A percentile compares a stretch with the other conserved stretches of the same genome.
Evolutionary conservation across 1,139 yeast species (phyloP).

Genomic region (Nakaseomyces delphensis): DNA sequence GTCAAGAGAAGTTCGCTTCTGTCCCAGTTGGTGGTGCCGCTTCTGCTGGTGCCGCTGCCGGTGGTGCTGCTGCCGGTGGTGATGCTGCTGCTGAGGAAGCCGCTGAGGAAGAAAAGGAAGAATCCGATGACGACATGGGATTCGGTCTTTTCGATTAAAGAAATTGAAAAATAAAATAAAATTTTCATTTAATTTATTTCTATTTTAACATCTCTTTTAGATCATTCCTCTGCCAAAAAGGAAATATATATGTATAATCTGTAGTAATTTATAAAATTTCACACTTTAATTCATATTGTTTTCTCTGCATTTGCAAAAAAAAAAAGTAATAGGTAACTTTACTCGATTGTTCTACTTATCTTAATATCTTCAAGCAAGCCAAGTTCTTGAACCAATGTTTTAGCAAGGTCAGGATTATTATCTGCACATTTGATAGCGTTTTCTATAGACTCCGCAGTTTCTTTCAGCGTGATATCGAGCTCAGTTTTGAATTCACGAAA

Average conservation of each 20-base stretch:
- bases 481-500: constrained; percentile 12
- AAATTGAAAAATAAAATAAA: constrained; percentile 7
- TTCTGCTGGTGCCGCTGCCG: constrained; percentile 64
- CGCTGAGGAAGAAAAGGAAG: constrained; percentile 50
- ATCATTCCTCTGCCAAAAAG: neutral
- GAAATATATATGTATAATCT: neutral
- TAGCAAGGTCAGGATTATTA: constrained; percentile 6
- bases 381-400: constrained; percentile 3
- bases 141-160: constrained; percentile 81
- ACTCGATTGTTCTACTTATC: constrained; percentile 7
- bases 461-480: constrained; percentile 14
- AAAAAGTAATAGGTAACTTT: neutral
- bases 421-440: constrained; percentile 14
- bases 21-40: constrained; percentile 98
- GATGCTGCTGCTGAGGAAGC: constrained; percentile 55
- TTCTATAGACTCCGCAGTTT: constrained; percentile 15
- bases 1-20: constrained; percentile 89
- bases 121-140: constrained; percentile 72
- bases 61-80: constrained; percentile 60
- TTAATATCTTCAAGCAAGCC: constrained; percentile 5
- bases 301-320: constrained; percentile 9
- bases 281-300: constrained; percentile 2
- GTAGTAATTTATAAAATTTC: neutral
- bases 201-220: constrained; percentile 4
- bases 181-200: constrained; percentile 7